phyloP scores from a whole-genome alignment of 2,329 filamentous ascomycete species.

The Monosporascus sp. region DNA sequence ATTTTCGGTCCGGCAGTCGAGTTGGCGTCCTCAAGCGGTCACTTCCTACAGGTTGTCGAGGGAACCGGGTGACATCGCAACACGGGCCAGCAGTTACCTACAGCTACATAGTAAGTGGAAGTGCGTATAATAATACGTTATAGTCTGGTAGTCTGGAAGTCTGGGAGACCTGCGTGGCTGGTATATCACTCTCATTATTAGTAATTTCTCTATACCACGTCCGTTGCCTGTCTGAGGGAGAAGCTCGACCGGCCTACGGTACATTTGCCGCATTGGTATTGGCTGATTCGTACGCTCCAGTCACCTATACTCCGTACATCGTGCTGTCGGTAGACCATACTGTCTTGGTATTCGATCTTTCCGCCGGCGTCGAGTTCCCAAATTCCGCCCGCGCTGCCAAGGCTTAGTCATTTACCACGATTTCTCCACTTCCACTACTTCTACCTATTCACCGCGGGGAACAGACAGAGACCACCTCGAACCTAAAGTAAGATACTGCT shows the following conservation, averaged over 20 bases:
- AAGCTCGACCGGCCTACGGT: background rate
- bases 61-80: no score
- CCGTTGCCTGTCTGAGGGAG: background rate
- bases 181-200: no score
- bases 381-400: background rate
- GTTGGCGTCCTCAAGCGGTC: no score
- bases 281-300: background rate
- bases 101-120: no score
- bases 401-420: background rate
- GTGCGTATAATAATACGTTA: no score
- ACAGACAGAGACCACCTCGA: background rate
- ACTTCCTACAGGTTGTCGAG: no score
- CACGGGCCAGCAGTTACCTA: no score
- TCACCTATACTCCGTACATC: background rate
- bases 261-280: background rate
- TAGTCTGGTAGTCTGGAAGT: no score
- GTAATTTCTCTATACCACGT: no score
- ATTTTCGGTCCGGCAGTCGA: no score
- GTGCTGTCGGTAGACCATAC: background rate
- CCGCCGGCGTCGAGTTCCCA: background rate
- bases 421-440: background rate
- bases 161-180: no score
- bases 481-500: background rate
- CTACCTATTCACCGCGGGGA: background rate
- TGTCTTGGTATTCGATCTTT: background rate